phyloP scores from a whole-genome alignment of 768 basidiomycete species.

The Chalciporus sphaerocephalus region DNA sequence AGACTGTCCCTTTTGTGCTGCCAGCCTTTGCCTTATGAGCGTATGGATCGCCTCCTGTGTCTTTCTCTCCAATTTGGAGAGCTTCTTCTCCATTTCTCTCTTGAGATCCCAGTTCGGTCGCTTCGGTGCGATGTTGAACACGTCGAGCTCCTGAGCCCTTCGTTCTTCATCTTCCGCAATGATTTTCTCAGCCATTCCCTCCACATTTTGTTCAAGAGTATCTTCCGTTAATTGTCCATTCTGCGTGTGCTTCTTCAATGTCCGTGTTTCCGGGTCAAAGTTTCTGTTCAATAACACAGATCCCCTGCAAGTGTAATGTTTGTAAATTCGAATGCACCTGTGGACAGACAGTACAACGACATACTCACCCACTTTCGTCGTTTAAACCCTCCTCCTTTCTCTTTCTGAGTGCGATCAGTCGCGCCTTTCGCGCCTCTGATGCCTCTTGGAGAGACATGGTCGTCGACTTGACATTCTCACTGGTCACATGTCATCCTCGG shows the following conservation, averaged over 20 bases:
- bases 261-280: slow-evolving; percentile 86
- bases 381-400: slow-evolving; percentile 58
- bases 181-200: slow-evolving; percentile 80
- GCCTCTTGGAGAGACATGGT: slow-evolving; percentile 68
- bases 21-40: slow-evolving; percentile 81
- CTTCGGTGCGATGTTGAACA: slow-evolving; percentile 97
- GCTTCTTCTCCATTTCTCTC: slow-evolving; percentile 87
- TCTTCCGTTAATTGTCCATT: slow-evolving; percentile 63
- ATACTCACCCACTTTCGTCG: slow-evolving; percentile 41
- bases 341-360: slow-evolving; percentile 18
- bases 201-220: slow-evolving; percentile 83
- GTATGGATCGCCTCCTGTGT: slow-evolving; percentile 92
- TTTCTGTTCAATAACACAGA: slow-evolving; percentile 69
- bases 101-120: slow-evolving; percentile 95
- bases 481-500: not conserved
- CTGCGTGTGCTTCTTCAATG: slow-evolving; percentile 59
- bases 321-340: not conserved
- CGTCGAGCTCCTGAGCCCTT: slow-evolving; percentile 82
- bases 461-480: not conserved
- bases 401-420: slow-evolving; percentile 71
- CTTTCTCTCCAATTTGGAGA: slow-evolving; percentile 82
- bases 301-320: slow-evolving; percentile 30
- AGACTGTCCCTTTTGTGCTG: slow-evolving; percentile 72
- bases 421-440: slow-evolving; percentile 77
- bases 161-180: slow-evolving; percentile 83